Evolutionary conservation across 176 grass and related monocot species (phyloP), one percentile per base, ranked within the genome.

Genomic region (Juncus effusus): DNA sequence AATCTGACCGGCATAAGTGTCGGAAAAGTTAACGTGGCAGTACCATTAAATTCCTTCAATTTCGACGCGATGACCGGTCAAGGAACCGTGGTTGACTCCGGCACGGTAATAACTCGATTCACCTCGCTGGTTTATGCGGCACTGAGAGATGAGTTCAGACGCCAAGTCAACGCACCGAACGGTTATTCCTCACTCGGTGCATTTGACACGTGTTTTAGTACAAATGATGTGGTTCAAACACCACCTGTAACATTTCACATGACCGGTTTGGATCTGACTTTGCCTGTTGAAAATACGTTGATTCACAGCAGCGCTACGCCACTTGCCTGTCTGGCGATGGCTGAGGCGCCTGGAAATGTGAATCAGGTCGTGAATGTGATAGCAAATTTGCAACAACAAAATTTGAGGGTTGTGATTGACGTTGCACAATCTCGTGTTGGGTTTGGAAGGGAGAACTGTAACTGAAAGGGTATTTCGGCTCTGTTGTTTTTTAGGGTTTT

Each of bases 151-250:
- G 85, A 96, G 82, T 96, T 96, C 82, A 70, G 88, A 16, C 73
- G 82, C 3, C 93, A 96, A 80, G 82, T 89, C 13, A 86, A 64
- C 3, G 88, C 93, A n/a, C 74, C 88, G 3, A 70, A 81, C 57
- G 88, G 93, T 40, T 92, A 91, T 85, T 86, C 93, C 16, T 88
- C 93, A 39, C 85, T 96, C 10, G 93, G 93, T 8, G 93, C 82
- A 3, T 96, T 96, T 65, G 93, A 96, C 82, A 96, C 93, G 38
- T 96, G 93, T 74, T 91, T 96, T 82, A 89, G 82, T 80, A 96
- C 85, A 10, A 76, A 91, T 65, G 93, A 91, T 74, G 93, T 86
- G 67, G 74, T 74, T 45, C 63, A 76, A 41, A 60, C 84, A 7
- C 93, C 92, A 13, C 0, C 68, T 4, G 82, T 96, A 59, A 96